A percentile compares a stretch with the other conserved stretches of the same genome.
Evolutionary conservation across 495 filamentous ascomycete genomes (phyloP).

Genomic region (Trypethelium eluteriae): DNA sequence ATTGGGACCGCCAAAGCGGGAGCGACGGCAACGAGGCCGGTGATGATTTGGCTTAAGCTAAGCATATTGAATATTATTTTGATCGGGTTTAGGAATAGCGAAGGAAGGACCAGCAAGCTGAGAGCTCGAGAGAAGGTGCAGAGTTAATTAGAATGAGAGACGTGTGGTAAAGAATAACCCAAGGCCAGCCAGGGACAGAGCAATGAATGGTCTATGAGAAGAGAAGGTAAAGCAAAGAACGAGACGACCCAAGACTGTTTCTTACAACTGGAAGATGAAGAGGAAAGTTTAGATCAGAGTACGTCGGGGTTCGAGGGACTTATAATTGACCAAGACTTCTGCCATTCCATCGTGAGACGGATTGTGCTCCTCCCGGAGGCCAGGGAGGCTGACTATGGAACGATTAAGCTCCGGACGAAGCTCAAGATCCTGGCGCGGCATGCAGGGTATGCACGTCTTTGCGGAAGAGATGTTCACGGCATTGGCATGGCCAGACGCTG

Average conservation of each 20-base stretch:
- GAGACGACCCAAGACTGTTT: constrained; percentile 11
- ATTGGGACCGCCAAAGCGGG: constrained; percentile 19
- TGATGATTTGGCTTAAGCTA: constrained; percentile 24
- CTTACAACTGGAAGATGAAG: constrained; percentile 10
- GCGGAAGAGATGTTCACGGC: not conserved
- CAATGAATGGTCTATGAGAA: constrained; percentile 13
- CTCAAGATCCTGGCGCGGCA: constrained; percentile 6
- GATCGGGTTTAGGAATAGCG: constrained; percentile 15
- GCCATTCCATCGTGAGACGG: constrained; percentile 3
- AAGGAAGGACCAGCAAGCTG: constrained; percentile 6
- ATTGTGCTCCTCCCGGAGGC: constrained; percentile 9
- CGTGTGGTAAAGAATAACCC: not conserved
- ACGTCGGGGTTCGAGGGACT: not conserved
- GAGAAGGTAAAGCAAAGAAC: constrained; percentile 10
- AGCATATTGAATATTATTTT: constrained; percentile 24
- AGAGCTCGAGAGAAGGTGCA: not conserved
- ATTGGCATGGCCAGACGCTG: not conserved
- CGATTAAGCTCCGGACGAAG: constrained; percentile 13
- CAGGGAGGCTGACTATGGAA: constrained; percentile 3
- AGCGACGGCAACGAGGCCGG: constrained; percentile 21
- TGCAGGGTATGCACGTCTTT: not conserved
- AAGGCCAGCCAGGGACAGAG: constrained; percentile 7
- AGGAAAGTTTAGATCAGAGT: constrained; percentile 6
- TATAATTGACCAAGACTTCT: constrained; percentile 4
- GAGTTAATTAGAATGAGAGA: constrained; percentile 4